phyloP scores from a whole-genome alignment of 176 grass and related monocot species.

The Hordeum vulgare region MorexV3_pseudomolecules_assembly NC_058519.1:591527473-591527972 shows the following conservation, averaged over 20 bases:
- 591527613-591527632: background rate
- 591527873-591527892: constrained; percentile 7
- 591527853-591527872: background rate
- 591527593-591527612: too few species aligned
- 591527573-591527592: too few species aligned
- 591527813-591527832: constrained; percentile 33
- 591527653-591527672: too few species aligned
- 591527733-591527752: background rate
- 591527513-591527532: too few species aligned
- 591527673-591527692: too few species aligned
- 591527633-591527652: too few species aligned
- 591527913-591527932: constrained; percentile 11
- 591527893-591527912: constrained; percentile 7
- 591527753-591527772: constrained; percentile 1
- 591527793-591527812: constrained; percentile 15
- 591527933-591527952: background rate
- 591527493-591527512: too few species aligned
- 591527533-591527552: too few species aligned
- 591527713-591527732: too few species aligned
- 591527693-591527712: too few species aligned
- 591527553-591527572: too few species aligned
- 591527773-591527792: background rate
- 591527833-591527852: constrained; percentile 34
- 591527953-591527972: background rate
- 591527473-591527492: too few species aligned